Conservation (phyloP, 2,329 filamentous ascomycete species). For the Xylaria sp. region DNA sequence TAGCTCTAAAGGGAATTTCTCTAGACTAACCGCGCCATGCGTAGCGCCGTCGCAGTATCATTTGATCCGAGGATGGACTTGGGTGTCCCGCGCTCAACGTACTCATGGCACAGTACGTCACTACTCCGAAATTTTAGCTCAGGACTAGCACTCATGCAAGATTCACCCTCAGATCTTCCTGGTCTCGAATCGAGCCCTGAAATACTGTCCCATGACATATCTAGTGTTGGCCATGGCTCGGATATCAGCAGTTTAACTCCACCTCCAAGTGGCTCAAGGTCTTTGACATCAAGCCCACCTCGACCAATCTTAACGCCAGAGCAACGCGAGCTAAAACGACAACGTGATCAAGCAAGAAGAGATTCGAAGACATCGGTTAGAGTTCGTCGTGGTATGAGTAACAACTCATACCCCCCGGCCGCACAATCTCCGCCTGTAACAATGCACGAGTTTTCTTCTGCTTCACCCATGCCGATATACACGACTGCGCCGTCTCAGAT, state of each 20-base stretch:
- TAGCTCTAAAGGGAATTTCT: conserved; percentile 15
- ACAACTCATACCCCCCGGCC: conserved; percentile 50
- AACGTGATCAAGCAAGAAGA: conserved; percentile 67
- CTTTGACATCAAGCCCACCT: conserved; percentile 68
- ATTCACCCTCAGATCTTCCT: conserved; percentile 28
- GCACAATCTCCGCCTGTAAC: conserved; percentile 55
- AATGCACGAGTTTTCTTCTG: conserved; percentile 55
- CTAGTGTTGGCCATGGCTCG: conserved; percentile 58
- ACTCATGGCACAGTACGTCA: conserved; percentile 55
- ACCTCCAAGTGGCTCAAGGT: conserved; percentile 61
- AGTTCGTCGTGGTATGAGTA: conserved; percentile 62
- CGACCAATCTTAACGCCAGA: conserved; percentile 65
- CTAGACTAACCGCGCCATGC: conserved; percentile 23
- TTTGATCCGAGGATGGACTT: conserved; percentile 64
- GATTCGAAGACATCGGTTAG: conserved; percentile 65
- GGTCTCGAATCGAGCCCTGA: conserved; percentile 52
- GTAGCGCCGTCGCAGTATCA: conserved; percentile 59
- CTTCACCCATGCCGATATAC: conserved; percentile 61
- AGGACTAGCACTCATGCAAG: conserved; percentile 21
- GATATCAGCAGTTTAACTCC: conserved; percentile 62
- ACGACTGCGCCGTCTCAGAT: conserved; percentile 62
- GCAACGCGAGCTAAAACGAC: conserved; percentile 70
- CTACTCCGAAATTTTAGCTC: conserved; percentile 39
- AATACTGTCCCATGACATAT: conserved; percentile 58
- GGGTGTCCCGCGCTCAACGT: conserved; percentile 60